These are phyloP conservation scores for Apiospora koreana DNA, from an alignment of 2,329 filamentous ascomycete species.

Conservation along the genomic window DNA sequence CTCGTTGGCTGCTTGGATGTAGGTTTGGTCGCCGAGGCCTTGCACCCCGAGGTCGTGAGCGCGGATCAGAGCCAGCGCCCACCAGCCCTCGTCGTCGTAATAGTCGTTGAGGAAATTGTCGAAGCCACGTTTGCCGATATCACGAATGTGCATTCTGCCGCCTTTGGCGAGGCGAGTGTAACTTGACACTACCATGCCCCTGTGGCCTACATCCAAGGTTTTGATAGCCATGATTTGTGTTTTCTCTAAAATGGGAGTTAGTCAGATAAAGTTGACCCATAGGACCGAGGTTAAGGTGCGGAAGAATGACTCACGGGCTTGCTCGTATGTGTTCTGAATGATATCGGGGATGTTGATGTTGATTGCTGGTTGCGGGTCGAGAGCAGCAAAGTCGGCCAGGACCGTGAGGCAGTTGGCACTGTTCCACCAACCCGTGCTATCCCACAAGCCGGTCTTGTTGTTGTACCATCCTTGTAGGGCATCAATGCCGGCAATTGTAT, in stretches of 20 bases:
- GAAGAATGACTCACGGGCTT: constrained; percentile 10
- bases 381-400: constrained; percentile 43
- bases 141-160: constrained; percentile 10
- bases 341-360: constrained; percentile 28
- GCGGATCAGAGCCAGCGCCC: constrained; percentile 58
- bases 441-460: constrained; percentile 52
- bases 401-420: constrained; percentile 58
- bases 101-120: constrained; percentile 54
- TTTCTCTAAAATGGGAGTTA: background rate
- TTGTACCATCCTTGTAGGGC: constrained; percentile 57
- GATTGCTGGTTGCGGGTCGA: constrained; percentile 11
- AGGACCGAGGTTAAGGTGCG: too few relatives aligned
- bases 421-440: constrained; percentile 63
- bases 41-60: constrained; percentile 48
- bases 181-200: background rate
- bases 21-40: constrained; percentile 37
- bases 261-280: background rate
- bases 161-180: constrained; percentile 16
- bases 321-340: constrained; percentile 29
- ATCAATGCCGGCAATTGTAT: constrained; percentile 27
- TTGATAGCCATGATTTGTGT: constrained; percentile 5
- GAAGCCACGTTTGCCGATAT: constrained; percentile 35
- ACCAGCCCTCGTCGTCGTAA: constrained; percentile 66
- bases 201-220: background rate
- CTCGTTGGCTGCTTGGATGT: constrained; percentile 48